Evolutionary conservation across 2,329 filamentous ascomycete species (phyloP), one percentile per base, ranked within the genome.

Genomic region (Colletotrichum sp.): DNA sequence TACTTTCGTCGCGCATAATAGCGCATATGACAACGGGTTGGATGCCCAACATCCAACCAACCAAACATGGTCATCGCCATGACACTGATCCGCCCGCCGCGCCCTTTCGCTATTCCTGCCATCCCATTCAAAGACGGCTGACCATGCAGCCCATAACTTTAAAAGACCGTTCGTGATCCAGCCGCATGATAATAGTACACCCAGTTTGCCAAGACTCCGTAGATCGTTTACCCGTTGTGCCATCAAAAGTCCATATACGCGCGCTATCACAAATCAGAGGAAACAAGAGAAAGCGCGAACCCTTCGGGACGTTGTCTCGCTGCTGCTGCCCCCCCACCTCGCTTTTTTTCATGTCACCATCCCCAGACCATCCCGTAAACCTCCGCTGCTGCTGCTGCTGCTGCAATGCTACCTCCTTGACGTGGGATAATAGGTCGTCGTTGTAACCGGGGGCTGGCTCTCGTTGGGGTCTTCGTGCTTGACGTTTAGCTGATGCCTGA

Each of bases 401-500:
- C 43, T 52, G 43, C 36, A 13, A 28, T 64, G 43, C 58, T 73
- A 73, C 73, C 62, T 62, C 48, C 64, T 72, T 39, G 74, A 18
- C 55, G 68, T 30, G 36, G 70, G 64, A 10, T 64, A 73, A 28
- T 64, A 64, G 8, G 30, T 15, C 58, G 28, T n/a, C 30, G 28
- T 28, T 13, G 43, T 52, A 6, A 52, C 43, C 43, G 43, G 43
- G 43, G 43, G 43, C 55, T 58, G 22, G 55, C 27, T 58, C 25
- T 61, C 28, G 58, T 30, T 32, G 58, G 56, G 56, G 56, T 61
- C 13, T 71, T 78, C 67, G 78, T 86, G 85, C 78, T 85, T 86
- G 68, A 86, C 85, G 18, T 84, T 85, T 39, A 81, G 77, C 72
- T 84, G 85, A 77, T 87, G 85, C 66, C 85, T 83, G 69, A 86